phyloP scores from a whole-genome alignment of 352 stramenopile genomes.

The Globisporangium megalacanthum region DNA sequence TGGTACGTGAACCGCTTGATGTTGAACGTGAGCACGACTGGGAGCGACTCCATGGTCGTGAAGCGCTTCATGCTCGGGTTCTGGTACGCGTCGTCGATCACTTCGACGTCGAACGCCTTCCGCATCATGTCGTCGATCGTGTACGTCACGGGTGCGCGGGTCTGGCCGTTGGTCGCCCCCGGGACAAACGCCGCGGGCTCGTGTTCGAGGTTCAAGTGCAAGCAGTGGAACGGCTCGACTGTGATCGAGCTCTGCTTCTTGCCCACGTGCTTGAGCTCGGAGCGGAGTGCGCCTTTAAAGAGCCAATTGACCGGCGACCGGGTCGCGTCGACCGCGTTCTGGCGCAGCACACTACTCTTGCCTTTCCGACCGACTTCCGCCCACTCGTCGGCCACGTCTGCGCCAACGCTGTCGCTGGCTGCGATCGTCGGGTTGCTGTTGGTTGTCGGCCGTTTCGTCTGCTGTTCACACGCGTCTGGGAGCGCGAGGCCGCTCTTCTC shows the following conservation, averaged over 20 bases:
- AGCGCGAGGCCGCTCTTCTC: slow-evolving; percentile 61
- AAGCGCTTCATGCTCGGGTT: slow-evolving; percentile 61
- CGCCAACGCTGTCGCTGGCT: background rate
- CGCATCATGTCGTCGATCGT: slow-evolving; percentile 75
- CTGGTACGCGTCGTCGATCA: slow-evolving; percentile 54
- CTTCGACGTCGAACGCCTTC: slow-evolving; percentile 66
- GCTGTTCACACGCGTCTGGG: slow-evolving; percentile 47
- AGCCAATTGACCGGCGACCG: slow-evolving; percentile 82
- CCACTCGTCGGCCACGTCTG: slow-evolving; percentile 63
- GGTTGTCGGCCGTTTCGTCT: slow-evolving; percentile 39
- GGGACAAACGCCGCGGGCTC: slow-evolving; percentile 31
- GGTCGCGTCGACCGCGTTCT: slow-evolving; percentile 58
- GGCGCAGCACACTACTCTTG: slow-evolving; percentile 71
- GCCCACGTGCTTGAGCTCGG: slow-evolving; percentile 65
- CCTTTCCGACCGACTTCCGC: slow-evolving; percentile 71
- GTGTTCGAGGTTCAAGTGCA: slow-evolving; percentile 76
- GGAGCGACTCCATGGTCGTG: slow-evolving; percentile 66
- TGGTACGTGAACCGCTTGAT: slow-evolving; percentile 87
- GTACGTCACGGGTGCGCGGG: slow-evolving; percentile 29
- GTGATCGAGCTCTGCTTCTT: slow-evolving; percentile 79
- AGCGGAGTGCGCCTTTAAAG: slow-evolving; percentile 78
- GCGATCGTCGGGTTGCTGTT: slow-evolving; percentile 15
- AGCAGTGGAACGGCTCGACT: slow-evolving; percentile 83
- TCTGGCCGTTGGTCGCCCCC: slow-evolving; percentile 25
- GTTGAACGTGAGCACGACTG: slow-evolving; percentile 73